Base-by-base conservation (phyloP, 805 yeast species). In the Ogataea kodamae region DNA sequence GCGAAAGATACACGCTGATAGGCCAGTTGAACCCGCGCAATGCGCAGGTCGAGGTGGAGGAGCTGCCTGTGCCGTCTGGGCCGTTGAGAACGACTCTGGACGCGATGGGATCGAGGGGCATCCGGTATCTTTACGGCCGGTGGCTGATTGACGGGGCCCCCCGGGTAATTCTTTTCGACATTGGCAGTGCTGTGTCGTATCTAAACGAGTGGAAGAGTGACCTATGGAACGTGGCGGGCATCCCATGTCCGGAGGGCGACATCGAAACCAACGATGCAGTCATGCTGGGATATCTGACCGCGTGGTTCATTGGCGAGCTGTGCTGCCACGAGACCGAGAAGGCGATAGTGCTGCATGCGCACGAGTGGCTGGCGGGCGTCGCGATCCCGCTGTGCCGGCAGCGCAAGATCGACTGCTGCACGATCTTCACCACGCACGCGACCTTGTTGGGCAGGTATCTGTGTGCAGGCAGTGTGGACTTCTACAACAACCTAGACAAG, bases 131-230 rank as follows among this genome's bases (percentile, higher is more conserved):
- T 33, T 89, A 90, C 54, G 97, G 97, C 28, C 73, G 97, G 39
- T 90, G 98, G 98, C 73, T 90, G 50, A 88, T 90, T 49, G 98
- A 92, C 57, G 97, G 97, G 12, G 96, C 97, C 0, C 98, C 98
- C 14, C 66, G 95, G 33, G 97, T 92, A 15, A 65, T 90, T 28
- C 66, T 90, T 29, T 92, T 92, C 50, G 97, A 90, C 57, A 70
- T 87, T 40, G 76, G 79, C 31, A 81, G 95, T 9, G 95, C 90
- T 3, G 51, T 63, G 35, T 65, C 66, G 22, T 73, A 72, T 55
- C 67, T 90, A 47, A 81, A 83, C 54, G 97, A 92, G 54, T 90
- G 97, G 98, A 90, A 88, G 61, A 62, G 86, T 1, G 97, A 90
- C 58, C 64, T 90, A 40, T 90, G 98, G 98, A 75, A 76, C 39